Base-by-base conservation (phyloP, 345 rosid species). In the Linum lewisii region DNA sequence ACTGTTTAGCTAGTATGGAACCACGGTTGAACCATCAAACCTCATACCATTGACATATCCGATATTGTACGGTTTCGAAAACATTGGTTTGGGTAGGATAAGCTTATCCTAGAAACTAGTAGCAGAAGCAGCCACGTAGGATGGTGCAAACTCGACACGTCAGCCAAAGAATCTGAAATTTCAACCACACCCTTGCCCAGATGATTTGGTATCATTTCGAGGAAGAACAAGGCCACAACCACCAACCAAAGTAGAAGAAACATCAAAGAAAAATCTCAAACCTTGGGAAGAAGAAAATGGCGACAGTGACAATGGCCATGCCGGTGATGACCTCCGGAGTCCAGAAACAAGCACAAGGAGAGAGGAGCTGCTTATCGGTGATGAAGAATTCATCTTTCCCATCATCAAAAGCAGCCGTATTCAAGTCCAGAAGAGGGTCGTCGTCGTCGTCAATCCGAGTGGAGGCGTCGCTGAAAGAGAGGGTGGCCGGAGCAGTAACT, bases 401-500 rank as follows among this genome's bases (percentile, higher is more conserved):
- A n/a, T 21, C 56, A 14, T 11, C 56, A 19, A 52, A 2, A 13
- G 20, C 24, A n/a, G 20, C 14, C 14, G 18, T 16, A 3, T 11
- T 7, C 16, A 42, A 11, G 9, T 16, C 47, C 14, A 42, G 25
- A 19, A 52, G 25, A 42, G 25, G 20, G 25, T 10, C n/a, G 24
- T 11, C 14, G 56, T n/a, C n/a, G n/a, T n/a, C n/a, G 24, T 20
- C 24, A 13, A 20, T 52, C 56, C 56, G 25, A 52, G 56, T 52
- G 7, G 16, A 52, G 23, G 56, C 56, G 15, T 52, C 56, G 23
- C 24, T 52, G 24, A 52, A 52, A 24, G 56, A 52, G 56, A 52
- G 25, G 56, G 25, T 52, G 2, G 11, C 24, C 24, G 56, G 56
- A 24, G 47, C 14, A 8, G 7, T 50, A 21, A 2, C 24, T 21